These are phyloP conservation scores for Ascoidea rubescens DNA, from an alignment of 805 yeast genomes.

Conservation along the genomic window DNA sequence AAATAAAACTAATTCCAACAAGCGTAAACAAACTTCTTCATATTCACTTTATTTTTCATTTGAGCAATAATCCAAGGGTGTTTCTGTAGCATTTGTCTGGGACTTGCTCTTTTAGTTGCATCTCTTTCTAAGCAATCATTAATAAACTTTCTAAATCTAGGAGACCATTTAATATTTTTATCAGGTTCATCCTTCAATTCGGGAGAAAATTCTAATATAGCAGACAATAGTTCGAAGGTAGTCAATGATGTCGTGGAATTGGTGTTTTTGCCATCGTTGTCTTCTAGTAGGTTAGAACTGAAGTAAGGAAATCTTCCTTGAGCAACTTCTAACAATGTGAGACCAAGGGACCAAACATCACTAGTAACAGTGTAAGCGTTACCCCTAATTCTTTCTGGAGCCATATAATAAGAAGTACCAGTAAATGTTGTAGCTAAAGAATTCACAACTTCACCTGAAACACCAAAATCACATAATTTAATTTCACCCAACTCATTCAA, in stretches of 20 bases:
- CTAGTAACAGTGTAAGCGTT: conserved; percentile 90
- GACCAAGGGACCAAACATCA: conserved; percentile 94
- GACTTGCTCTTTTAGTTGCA: conserved; percentile 72
- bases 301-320: conserved; percentile 80
- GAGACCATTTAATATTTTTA: conserved; percentile 68
- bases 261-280: conserved; percentile 24
- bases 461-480: conserved; percentile 94
- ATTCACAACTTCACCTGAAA: conserved; percentile 91
- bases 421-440: conserved; percentile 93
- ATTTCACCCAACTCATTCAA: conserved; percentile 67
- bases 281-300: conserved; percentile 16
- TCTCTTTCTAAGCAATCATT: conserved; percentile 72
- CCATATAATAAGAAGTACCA: conserved; percentile 97
- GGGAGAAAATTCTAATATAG: conserved; percentile 76
- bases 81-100: conserved; percentile 79
- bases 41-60: conserved; percentile 54
- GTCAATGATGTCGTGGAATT: conserved; percentile 34
- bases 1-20: conserved; percentile 37
- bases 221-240: conserved; percentile 77
- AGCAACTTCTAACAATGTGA: conserved; percentile 87
- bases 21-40: conserved; percentile 72
- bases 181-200: conserved; percentile 63
- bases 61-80: conserved; percentile 92
- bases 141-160: conserved; percentile 70
- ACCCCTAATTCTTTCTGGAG: conserved; percentile 94